A percentile compares a stretch with the other conserved stretches of the same genome.
These are phyloP conservation scores for Labyrinthula sp. DNA, from an alignment of 352 stramenopile genomes.

Conservation along the genomic window DNA sequence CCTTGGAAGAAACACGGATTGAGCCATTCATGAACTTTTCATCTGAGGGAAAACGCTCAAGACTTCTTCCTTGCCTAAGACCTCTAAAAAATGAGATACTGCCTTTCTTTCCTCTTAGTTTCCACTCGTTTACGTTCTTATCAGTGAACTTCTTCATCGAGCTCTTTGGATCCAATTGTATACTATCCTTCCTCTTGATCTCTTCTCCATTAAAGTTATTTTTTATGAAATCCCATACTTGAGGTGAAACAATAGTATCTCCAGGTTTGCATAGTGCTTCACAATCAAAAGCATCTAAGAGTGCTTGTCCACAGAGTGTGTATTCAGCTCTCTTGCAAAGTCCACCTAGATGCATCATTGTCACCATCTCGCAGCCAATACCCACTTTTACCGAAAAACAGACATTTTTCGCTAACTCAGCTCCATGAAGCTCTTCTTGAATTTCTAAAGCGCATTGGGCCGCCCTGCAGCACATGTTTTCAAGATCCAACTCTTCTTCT, in stretches of 20 bases:
- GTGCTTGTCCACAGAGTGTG: constrained; percentile 53
- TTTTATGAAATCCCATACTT: constrained; percentile 49
- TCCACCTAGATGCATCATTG: constrained; percentile 53
- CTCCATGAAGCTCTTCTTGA: constrained; percentile 59
- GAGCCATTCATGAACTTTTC: no score
- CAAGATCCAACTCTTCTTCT: constrained; percentile 54
- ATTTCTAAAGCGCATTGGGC: constrained; percentile 64
- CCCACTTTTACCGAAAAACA: constrained; percentile 73
- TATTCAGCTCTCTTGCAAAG: constrained; percentile 67
- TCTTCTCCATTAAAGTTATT: constrained; percentile 39
- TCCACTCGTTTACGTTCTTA: neutral
- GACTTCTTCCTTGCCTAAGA: neutral
- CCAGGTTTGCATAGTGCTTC: constrained; percentile 58
- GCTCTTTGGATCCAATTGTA: neutral
- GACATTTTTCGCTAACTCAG: constrained; percentile 53
- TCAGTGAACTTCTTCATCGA: constrained; percentile 1
- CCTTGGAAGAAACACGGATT: no score
- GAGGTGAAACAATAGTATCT: constrained; percentile 58
- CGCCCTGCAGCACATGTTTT: constrained; percentile 49
- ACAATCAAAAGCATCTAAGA: constrained; percentile 62
- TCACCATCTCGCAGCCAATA: constrained; percentile 50
- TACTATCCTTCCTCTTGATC: constrained; percentile 1
- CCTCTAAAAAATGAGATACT: neutral
- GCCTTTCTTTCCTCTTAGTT: neutral
- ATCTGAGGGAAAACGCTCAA: constrained; percentile 2